These are phyloP conservation scores for Syzygium aromaticum DNA, from an alignment of 345 rosid species.

Conservation along the genomic window DNA sequence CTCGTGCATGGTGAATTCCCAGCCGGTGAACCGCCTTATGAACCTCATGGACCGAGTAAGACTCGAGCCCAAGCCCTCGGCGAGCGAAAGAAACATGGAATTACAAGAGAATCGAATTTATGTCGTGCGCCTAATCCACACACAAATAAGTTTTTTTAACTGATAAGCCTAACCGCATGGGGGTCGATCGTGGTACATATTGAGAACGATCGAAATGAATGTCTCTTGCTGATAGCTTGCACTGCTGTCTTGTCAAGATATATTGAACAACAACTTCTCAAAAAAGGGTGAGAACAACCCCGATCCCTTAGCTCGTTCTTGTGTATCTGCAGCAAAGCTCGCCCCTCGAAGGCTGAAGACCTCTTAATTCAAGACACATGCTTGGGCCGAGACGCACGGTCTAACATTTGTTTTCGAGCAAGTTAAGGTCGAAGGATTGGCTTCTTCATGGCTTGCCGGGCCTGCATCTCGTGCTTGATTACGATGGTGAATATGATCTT, in stretches of 20 bases:
- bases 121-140: background rate
- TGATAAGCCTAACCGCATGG: accelerated
- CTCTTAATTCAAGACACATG: background rate
- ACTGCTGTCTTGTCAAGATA: background rate
- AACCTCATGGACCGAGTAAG: background rate
- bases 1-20: background rate
- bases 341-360: background rate
- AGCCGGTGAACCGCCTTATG: accelerated
- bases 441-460: background rate
- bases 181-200: background rate
- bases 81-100: background rate
- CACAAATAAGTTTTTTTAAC: background rate
- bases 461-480: background rate
- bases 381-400: background rate
- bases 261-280: background rate
- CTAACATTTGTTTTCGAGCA: background rate
- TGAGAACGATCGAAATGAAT: background rate
- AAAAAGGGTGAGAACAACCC: background rate
- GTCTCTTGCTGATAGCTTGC: background rate
- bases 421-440: background rate
- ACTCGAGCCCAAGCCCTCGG: accelerated
- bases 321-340: background rate
- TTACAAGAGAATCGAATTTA: accelerated
- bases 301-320: background rate
- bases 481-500: background rate